Base-by-base conservation (phyloP, 768 basidiomycete genomes). In the Kwoniella heveanensis region DNA sequence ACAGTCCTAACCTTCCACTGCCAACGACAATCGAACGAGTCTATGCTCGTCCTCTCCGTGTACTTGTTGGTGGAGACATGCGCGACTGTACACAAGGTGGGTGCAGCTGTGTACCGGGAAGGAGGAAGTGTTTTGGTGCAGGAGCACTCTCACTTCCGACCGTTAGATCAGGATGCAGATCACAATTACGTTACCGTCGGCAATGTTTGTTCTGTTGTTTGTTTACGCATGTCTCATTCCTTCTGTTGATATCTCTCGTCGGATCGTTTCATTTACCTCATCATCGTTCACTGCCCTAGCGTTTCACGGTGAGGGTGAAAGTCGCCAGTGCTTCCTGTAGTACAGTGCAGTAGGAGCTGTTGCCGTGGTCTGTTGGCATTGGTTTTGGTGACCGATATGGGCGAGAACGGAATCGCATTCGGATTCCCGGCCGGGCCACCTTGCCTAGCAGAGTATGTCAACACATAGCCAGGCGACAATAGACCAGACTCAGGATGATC, bases 171-270 rank as follows among this genome's bases (percentile, higher is more conserved):
- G 39, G 39, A 44, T 19, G 39, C 39, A 44, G 39, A 44, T 44
- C 39, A 44, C 6, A 44, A 17, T 44, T 44, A 44, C 39, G 39
- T 44, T 44, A 44, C 39, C 39, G 9, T 17, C 10, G 7, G 13
- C 7, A 36, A 7, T 44, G 39, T 44, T 44, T 44, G 39, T 9
- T 36, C 32, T 6, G 32, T 36, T 13, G 39, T 44, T 44, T 44
- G 39, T 44, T 44, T 44, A 44, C 39, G 15, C 39, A 9, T 36
- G 32, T 36, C 32, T 36, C 32, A 36, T 7, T 13, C 32, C 7
- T 36, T 36, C n/a, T 44, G 39, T 44, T 44, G 39, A 44, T 44
- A 44, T 44, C 39, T 8, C 39, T 44, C 39, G 39, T 44, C 39
- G 39, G 39, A 44, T 9, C 39, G 39, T 44, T 44, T 44, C 17